phyloP scores from a whole-genome alignment of 768 basidiomycete genomes.

The Brasilioporus rufonigricans region DNA sequence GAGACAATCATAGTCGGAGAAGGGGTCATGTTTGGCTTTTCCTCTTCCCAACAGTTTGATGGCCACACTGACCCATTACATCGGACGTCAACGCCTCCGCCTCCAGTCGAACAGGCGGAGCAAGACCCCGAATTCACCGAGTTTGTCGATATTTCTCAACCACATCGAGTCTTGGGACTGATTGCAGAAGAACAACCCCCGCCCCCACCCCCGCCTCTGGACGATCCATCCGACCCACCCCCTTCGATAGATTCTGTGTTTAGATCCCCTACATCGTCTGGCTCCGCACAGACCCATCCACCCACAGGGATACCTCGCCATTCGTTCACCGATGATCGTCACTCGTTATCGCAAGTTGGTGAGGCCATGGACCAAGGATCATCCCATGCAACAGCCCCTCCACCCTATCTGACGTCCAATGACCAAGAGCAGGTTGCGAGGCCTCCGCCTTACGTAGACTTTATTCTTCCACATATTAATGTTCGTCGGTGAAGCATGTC shows the following conservation, averaged over 20 bases:
- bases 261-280: constrained; percentile 34
- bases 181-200: constrained; percentile 58
- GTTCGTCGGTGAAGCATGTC: constrained; percentile 11
- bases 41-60: constrained; percentile 71
- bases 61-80: constrained; percentile 72
- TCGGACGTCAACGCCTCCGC: constrained; percentile 67
- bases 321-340: constrained; percentile 31
- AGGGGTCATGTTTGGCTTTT: constrained; percentile 76
- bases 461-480: constrained; percentile 17
- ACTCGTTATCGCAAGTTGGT: constrained; percentile 32
- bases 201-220: constrained; percentile 79
- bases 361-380: constrained; percentile 35
- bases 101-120: constrained; percentile 72
- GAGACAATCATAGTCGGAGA: constrained; percentile 58
- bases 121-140: constrained; percentile 68
- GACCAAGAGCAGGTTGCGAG: constrained; percentile 53
- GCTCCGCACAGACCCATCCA: constrained; percentile 14
- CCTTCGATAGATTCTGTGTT: constrained; percentile 86
- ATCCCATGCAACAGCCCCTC: constrained; percentile 63
- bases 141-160: constrained; percentile 55
- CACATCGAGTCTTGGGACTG: constrained; percentile 58
- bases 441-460: constrained; percentile 67
- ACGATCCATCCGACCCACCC: constrained; percentile 86
- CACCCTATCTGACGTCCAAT: constrained; percentile 63
- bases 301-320: constrained; percentile 31